A percentile compares a stretch with the other conserved stretches of the same genome.
These are phyloP conservation scores for Chrysochromulina tobinii DNA, from an alignment of 78 protist genomes.

Conservation along the genomic window DNA sequence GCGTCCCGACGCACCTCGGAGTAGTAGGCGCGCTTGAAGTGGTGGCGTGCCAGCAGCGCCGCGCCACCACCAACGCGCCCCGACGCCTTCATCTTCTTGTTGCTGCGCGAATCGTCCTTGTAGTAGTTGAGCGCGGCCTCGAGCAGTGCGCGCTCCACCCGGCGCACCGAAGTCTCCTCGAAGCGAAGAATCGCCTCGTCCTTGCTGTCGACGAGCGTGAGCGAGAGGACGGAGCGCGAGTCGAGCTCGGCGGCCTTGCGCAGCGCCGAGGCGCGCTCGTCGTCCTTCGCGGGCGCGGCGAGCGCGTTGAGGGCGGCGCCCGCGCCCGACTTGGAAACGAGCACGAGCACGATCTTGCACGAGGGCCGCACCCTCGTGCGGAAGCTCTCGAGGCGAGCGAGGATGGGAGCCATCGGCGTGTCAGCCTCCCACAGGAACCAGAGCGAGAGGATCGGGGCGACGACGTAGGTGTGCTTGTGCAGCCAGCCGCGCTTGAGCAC, in stretches of 20 bases:
- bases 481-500: background rate
- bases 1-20: background rate
- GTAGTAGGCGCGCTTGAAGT: slow-evolving; percentile 19
- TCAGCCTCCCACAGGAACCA: background rate
- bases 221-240: too few relatives aligned
- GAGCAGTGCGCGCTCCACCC: too few relatives aligned
- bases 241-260: background rate
- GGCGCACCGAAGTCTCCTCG: too few relatives aligned
- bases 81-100: background rate
- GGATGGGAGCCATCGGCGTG: background rate
- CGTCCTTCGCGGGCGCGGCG: background rate
- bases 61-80: background rate
- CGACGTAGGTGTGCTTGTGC: background rate
- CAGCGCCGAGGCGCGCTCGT: background rate
- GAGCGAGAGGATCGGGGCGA: background rate
- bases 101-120: background rate
- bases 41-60: background rate
- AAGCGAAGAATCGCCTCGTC: too few relatives aligned
- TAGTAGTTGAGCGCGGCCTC: too few relatives aligned
- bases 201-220: too few relatives aligned
- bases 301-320: background rate
- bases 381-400: background rate
- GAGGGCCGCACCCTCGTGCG: background rate
- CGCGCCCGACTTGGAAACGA: too few relatives aligned
- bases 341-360: background rate